Conservation (phyloP, 106 monocot genomes). For the Hemerocallis citrina region DNA sequence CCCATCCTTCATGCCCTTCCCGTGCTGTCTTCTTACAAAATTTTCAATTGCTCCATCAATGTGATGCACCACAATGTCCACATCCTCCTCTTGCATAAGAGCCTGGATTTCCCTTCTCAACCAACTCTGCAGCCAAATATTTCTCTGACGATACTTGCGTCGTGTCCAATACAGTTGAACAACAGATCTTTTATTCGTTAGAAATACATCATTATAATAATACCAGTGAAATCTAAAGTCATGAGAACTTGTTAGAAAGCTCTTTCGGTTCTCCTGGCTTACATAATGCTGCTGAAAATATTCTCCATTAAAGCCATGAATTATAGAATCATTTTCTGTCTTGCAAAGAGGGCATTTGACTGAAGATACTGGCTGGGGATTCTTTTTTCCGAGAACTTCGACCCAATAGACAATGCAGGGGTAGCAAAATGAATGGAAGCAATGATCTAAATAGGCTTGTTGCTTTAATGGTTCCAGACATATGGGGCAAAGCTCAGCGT, state of each 20-base stretch:
- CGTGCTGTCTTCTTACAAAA: constrained; percentile 50
- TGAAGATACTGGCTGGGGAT: constrained; percentile 17
- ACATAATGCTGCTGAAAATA: constrained; percentile 46
- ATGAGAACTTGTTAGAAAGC: constrained; percentile 39
- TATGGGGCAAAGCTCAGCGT: constrained; percentile 21
- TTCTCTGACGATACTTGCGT: constrained; percentile 38
- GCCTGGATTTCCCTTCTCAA: constrained; percentile 66
- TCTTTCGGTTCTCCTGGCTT: constrained; percentile 20
- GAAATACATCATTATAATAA: constrained; percentile 10
- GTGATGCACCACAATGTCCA: constrained; percentile 72
- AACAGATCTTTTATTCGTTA: constrained; percentile 12
- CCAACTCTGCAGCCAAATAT: constrained; percentile 59
- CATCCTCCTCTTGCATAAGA: constrained; percentile 63
- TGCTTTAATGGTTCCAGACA: constrained; percentile 25
- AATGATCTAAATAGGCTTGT: constrained; percentile 37
- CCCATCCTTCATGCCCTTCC: not conserved
- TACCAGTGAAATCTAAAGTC: constrained; percentile 29
- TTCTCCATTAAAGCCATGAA: constrained; percentile 47
- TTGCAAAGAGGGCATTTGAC: constrained; percentile 30
- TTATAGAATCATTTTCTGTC: constrained; percentile 42
- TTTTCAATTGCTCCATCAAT: constrained; percentile 64
- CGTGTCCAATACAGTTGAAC: constrained; percentile 52
- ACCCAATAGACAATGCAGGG: constrained; percentile 28
- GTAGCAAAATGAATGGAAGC: constrained; percentile 47
- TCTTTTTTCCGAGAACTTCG: constrained; percentile 12